Evolutionary conservation across 768 basidiomycete genomes (phyloP).

Genomic region (Daedaleopsis sinensis): DNA sequence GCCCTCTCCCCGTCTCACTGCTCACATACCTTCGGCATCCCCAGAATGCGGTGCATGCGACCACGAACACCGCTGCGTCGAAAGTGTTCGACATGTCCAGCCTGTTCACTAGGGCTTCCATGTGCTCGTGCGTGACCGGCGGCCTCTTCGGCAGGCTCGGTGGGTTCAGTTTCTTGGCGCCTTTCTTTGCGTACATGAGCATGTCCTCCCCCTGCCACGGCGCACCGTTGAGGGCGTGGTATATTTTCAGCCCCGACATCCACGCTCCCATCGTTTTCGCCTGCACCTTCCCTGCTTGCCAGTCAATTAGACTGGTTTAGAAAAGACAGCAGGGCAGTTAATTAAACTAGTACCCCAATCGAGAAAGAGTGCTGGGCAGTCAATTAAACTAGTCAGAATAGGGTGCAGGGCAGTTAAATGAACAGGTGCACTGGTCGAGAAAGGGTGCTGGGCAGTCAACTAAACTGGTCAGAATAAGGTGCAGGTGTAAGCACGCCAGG

Average conservation of each 20-base stretch:
- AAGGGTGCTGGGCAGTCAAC: too few species aligned
- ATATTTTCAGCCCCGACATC: conserved; percentile 38
- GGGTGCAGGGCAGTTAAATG: too few species aligned
- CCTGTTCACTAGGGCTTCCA: conserved; percentile 24
- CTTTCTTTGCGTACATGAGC: conserved; percentile 9
- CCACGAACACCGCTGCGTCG: conserved; percentile 40
- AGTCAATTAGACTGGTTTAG: too few species aligned
- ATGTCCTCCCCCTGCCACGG: conserved; percentile 37
- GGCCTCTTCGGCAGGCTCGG: conserved; percentile 21
- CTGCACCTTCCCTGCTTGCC: conserved; percentile 7
- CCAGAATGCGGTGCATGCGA: conserved; percentile 39
- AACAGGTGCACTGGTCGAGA: too few species aligned
- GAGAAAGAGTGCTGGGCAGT: too few species aligned
- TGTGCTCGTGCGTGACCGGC: conserved; percentile 40
- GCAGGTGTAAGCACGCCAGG: too few species aligned
- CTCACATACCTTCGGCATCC: conserved; percentile 24
- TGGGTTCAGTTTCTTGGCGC: conserved; percentile 28
- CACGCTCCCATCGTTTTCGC: conserved; percentile 33
- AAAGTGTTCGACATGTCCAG: conserved; percentile 32
- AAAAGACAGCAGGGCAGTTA: too few species aligned
- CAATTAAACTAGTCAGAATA: too few species aligned
- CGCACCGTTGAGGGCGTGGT: conserved; percentile 40
- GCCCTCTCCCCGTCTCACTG: conserved; percentile 3
- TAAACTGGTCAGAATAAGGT: too few species aligned
- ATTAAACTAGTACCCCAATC: too few species aligned